phyloP scores from a whole-genome alignment of 2,329 filamentous ascomycete genomes.

The Colletotrichum gigasporum region DNA sequence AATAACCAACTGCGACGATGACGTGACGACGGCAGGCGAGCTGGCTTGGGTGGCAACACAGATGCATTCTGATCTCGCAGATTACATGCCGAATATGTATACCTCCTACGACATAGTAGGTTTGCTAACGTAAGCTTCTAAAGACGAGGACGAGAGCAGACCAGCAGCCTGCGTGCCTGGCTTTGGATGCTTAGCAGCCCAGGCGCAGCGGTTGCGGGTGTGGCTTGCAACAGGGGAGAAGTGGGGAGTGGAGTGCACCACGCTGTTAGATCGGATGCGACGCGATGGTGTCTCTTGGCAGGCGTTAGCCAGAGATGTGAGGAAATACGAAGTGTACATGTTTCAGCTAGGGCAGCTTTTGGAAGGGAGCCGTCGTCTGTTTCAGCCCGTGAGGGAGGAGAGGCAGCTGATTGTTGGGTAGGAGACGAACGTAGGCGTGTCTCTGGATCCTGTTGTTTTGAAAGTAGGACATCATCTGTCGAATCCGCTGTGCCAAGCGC shows the following conservation, averaged over 20 bases:
- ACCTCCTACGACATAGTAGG: too few relatives aligned
- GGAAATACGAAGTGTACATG: slow-evolving; percentile 21
- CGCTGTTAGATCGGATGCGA: slow-evolving; percentile 14
- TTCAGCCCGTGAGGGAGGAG: neutral
- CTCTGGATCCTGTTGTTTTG: neutral
- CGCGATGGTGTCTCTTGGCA: slow-evolving; percentile 25
- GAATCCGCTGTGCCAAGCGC: too few relatives aligned
- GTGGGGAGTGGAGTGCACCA: neutral
- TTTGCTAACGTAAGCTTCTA: too few relatives aligned
- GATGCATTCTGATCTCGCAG: too few relatives aligned
- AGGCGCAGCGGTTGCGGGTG: slow-evolving; percentile 14
- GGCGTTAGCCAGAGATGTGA: neutral
- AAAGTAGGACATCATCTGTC: too few relatives aligned
- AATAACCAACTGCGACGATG: too few relatives aligned
- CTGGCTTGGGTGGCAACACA: too few relatives aligned
- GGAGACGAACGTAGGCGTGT: neutral
- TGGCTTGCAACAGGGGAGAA: neutral
- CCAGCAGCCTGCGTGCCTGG: too few relatives aligned
- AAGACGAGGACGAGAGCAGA: too few relatives aligned
- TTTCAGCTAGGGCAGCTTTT: slow-evolving; percentile 17
- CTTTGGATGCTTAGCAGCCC: neutral
- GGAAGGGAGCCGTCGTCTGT: slow-evolving; percentile 3
- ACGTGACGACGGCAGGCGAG: neutral
- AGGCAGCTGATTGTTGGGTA: neutral
- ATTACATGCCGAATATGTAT: too few relatives aligned